Evolutionary conservation across 768 basidiomycete species (phyloP), one percentile per base, ranked within the genome.

Genomic region (Tylopilus felleus): DNA sequence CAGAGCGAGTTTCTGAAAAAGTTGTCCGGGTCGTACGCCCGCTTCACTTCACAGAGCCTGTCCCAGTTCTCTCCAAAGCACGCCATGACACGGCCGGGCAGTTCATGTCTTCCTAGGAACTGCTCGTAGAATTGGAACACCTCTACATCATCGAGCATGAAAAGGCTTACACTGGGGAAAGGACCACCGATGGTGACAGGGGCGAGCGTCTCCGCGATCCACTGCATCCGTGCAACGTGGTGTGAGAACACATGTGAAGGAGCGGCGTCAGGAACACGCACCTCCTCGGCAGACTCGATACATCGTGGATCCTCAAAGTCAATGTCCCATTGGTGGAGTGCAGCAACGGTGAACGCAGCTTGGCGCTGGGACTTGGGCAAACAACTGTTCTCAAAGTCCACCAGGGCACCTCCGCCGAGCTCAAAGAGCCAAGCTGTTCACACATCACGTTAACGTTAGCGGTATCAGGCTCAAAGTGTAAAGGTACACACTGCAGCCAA

Each of bases 291-390:
- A 39, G 90, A 86, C 48, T 77, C 77, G 42, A 92, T 77, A 58
- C 93, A 96, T n/a, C 82, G 76, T 41, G 85, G 82, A 64, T 96
- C 93, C 57, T 88, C 81, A 40, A 88, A 73, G 28, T 85, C 80
- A 73, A 93, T 86, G 56, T 90, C 88, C 93, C 93, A 96, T 66
- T 96, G 93, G 68, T 95, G 93, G 23, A 95, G 75, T 17, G 93
- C 93, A 3, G 90, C 88, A 50, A 96, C 83, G 3, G 89, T 93
- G 72, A 93, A 96, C 9, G 80, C 68, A 1, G 90, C 87, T 67
- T 92, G 80, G 45, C 93, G 84, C 63, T 92, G 89, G 12, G 80
- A 76, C 65, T 85, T 84, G 4, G 92, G 90, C 14, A 93, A 70
- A 60, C 88, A 90, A 13, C 77, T 84, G 58, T 86, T 77, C 51